Conservation (phyloP, 495 filamentous ascomycete species). For the Clavariopsis aquatica region DNA sequence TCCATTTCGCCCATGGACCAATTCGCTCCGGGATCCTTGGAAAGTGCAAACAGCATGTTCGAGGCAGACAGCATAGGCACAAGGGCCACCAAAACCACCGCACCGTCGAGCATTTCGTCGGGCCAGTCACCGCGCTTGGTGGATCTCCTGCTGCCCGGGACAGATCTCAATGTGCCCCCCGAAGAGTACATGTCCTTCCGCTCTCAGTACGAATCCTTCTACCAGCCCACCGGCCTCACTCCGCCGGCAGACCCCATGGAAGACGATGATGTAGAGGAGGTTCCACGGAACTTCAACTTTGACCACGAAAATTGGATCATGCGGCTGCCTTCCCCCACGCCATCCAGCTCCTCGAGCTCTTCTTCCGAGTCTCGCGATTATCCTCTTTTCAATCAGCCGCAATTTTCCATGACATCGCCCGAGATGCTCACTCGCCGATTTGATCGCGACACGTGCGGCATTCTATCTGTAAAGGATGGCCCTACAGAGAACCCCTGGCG, state of each 20-base stretch:
- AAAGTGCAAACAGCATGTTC: slow-evolving; percentile 41
- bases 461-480: slow-evolving; percentile 74
- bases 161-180: slow-evolving; percentile 47
- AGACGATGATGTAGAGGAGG: slow-evolving; percentile 62
- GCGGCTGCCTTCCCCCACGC: slow-evolving; percentile 30
- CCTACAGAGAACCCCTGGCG: slow-evolving; percentile 76
- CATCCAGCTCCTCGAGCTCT: slow-evolving; percentile 36
- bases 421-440: slow-evolving; percentile 70
- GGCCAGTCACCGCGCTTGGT: slow-evolving; percentile 50
- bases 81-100: slow-evolving; percentile 37
- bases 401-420: slow-evolving; percentile 52
- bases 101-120: slow-evolving; percentile 43
- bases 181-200: slow-evolving; percentile 42
- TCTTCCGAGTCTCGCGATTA: slow-evolving; percentile 34
- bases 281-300: slow-evolving; percentile 52
- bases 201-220: slow-evolving; percentile 36
- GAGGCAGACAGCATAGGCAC: slow-evolving; percentile 40
- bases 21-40: slow-evolving; percentile 30
- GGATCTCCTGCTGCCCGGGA: slow-evolving; percentile 50
- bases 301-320: slow-evolving; percentile 47
- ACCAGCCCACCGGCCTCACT: slow-evolving; percentile 30
- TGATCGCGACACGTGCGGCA: slow-evolving; percentile 71
- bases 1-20: slow-evolving; percentile 20
- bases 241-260: slow-evolving; percentile 40
- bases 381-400: slow-evolving; percentile 43